These are phyloP conservation scores for sweet orange (Citrus sinensis) DNA, from an alignment of 345 rosid species.

Conservation along the genomic window DVS_A1.0 CM039169.1:28832001-28832500, in stretches of 20 bases:
- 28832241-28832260: constrained; percentile 2
- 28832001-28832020: constrained; percentile 20
- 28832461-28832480: neutral
- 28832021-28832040: constrained; percentile 32
- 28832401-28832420: constrained; percentile 26
- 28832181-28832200: constrained; percentile 24
- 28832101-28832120: constrained; percentile 38
- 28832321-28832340: constrained; percentile 26
- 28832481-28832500: neutral
- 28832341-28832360: constrained; percentile 33
- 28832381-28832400: constrained; percentile 24
- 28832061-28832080: constrained; percentile 13
- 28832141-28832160: constrained; percentile 22
- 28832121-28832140: constrained; percentile 35
- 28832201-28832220: constrained; percentile 30
- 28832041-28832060: constrained; percentile 24
- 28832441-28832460: constrained; percentile 38
- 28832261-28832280: constrained; percentile 18
- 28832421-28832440: constrained; percentile 24
- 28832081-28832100: constrained; percentile 30
- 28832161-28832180: constrained; percentile 26
- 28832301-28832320: constrained; percentile 8
- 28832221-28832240: constrained; percentile 23
- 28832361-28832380: constrained; percentile 18
- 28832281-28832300: constrained; percentile 5